Conservation (phyloP, 2,329 filamentous ascomycete genomes). For the Phoma sp. region DNA sequence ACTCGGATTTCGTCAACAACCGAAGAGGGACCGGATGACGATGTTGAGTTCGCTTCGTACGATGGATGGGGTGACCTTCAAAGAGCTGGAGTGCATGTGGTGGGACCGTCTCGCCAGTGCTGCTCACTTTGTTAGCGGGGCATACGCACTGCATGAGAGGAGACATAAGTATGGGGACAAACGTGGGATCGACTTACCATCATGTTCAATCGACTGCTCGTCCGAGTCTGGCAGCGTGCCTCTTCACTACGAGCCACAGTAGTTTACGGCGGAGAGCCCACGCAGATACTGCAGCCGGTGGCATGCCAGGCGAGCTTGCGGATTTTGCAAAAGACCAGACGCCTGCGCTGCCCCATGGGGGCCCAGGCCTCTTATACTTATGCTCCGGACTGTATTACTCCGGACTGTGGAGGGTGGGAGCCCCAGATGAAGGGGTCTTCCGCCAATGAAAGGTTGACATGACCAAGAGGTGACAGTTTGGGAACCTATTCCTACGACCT, state of each 20-base stretch:
- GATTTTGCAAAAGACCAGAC: neutral
- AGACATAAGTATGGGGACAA: constrained; percentile 5
- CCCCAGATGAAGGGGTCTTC: constrained; percentile 10
- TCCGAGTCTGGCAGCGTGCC: constrained; percentile 12
- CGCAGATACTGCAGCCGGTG: constrained; percentile 13
- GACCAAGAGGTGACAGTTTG: constrained; percentile 11
- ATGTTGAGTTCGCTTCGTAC: constrained; percentile 5
- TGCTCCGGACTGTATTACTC: constrained; percentile 16
- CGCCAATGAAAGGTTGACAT: constrained; percentile 13
- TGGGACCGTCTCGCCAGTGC: constrained; percentile 8
- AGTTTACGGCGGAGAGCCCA: constrained; percentile 17
- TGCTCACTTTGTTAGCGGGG: constrained; percentile 11
- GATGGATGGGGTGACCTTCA: constrained; percentile 10
- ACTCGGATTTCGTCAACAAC: constrained; percentile 14
- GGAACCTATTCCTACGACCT: constrained; percentile 2
- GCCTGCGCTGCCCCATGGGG: constrained; percentile 12
- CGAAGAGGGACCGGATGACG: constrained; percentile 17
- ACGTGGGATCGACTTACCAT: constrained; percentile 11
- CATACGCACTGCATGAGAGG: constrained; percentile 5
- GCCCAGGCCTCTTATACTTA: constrained; percentile 12
- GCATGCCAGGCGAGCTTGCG: constrained; percentile 4
- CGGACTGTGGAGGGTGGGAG: constrained; percentile 18
- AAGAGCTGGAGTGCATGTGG: constrained; percentile 1
- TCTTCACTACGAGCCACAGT: constrained; percentile 15
- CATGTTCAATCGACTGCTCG: constrained; percentile 13